Conservation (phyloP, 2,329 filamentous ascomycete species). For the Fusarium paranaense region DNA sequence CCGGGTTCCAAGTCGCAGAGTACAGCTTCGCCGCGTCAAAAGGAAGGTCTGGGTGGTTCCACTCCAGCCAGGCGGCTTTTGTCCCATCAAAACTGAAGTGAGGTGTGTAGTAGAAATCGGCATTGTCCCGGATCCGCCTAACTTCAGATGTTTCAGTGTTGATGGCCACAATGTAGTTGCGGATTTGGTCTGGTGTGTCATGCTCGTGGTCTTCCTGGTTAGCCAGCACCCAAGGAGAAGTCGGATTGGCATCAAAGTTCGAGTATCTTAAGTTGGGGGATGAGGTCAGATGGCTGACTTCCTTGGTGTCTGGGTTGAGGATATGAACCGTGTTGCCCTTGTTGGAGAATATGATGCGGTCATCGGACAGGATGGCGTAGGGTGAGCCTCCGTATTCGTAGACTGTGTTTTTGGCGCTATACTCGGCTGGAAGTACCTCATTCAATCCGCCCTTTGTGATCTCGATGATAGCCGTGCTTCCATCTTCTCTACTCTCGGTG, state of each 20-base stretch:
- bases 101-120: slow-evolving; percentile 66
- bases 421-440: slow-evolving; percentile 57
- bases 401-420: slow-evolving; percentile 58
- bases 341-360: slow-evolving; percentile 60
- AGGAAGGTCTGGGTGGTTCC: slow-evolving; percentile 65
- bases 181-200: slow-evolving; percentile 48
- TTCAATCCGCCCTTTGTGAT: slow-evolving; percentile 47
- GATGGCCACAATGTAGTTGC: slow-evolving; percentile 55
- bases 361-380: slow-evolving; percentile 53
- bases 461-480: slow-evolving; percentile 59
- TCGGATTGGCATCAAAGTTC: slow-evolving; percentile 58
- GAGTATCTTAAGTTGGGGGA: slow-evolving; percentile 55
- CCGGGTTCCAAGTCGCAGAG: slow-evolving; percentile 54
- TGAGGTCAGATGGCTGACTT: slow-evolving; percentile 49
- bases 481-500: slow-evolving; percentile 53
- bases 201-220: slow-evolving; percentile 63
- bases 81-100: slow-evolving; percentile 60
- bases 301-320: slow-evolving; percentile 52
- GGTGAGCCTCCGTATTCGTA: slow-evolving; percentile 66
- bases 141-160: slow-evolving; percentile 55
- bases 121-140: slow-evolving; percentile 53
- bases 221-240: slow-evolving; percentile 58
- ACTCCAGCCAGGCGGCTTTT: slow-evolving; percentile 64
- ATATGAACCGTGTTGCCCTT: slow-evolving; percentile 56
- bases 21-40: slow-evolving; percentile 61